A percentile compares a stretch with the other conserved stretches of the same genome.
These are phyloP conservation scores for Melanomma pulvis-pyrius DNA, from an alignment of 495 filamentous ascomycete genomes.

Conservation along the genomic window DNA sequence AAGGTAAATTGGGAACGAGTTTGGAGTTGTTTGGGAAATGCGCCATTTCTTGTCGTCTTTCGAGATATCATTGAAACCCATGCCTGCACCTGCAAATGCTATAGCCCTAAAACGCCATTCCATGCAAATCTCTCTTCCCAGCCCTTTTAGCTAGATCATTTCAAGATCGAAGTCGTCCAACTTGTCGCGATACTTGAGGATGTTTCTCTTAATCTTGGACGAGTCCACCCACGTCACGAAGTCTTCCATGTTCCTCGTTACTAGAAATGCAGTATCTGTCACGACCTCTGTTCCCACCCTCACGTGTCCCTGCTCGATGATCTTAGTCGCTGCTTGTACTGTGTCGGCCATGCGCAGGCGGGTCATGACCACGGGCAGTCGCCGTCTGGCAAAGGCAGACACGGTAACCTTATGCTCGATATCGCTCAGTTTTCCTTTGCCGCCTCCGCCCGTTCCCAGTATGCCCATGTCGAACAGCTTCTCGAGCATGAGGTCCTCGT, in stretches of 20 bases:
- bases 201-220: slow-evolving; percentile 94
- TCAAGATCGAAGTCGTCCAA: slow-evolving; percentile 91
- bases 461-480: slow-evolving; percentile 93
- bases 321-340: slow-evolving; percentile 75
- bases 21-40: no score
- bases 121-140: background rate
- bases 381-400: slow-evolving; percentile 74
- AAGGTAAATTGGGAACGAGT: no score
- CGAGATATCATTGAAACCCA: background rate
- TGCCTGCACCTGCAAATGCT: background rate
- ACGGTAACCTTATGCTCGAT: slow-evolving; percentile 89
- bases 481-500: slow-evolving; percentile 80
- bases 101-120: background rate
- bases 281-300: slow-evolving; percentile 89
- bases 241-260: slow-evolving; percentile 87
- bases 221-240: slow-evolving; percentile 96
- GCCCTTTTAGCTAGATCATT: background rate
- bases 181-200: slow-evolving; percentile 91
- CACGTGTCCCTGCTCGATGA: slow-evolving; percentile 95
- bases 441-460: slow-evolving; percentile 53
- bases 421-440: slow-evolving; percentile 67
- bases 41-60: background rate
- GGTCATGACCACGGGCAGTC: slow-evolving; percentile 86
- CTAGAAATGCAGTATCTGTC: slow-evolving; percentile 78
- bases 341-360: slow-evolving; percentile 86